Evolutionary conservation across 2,329 filamentous ascomycete genomes (phyloP), one percentile per base, ranked within the genome.

Genomic region (Ophiostoma ulmi): DNA sequence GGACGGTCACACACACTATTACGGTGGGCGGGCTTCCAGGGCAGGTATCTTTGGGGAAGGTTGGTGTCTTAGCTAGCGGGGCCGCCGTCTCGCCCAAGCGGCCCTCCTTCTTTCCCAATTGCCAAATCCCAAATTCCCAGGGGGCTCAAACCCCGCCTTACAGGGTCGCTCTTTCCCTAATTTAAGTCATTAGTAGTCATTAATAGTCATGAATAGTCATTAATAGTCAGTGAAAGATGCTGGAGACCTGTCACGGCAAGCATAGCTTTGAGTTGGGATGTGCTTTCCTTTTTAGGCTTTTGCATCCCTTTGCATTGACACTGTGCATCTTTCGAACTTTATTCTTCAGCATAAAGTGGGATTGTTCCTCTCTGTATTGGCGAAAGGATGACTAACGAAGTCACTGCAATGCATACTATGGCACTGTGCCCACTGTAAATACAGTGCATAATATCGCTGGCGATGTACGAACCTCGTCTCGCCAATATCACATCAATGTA

Each of bases 61-160:
- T 26, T 22, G 52, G 52, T 58, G 52, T 58, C n/a, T 58, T 58
- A 58, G 31, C 31, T 65, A 65, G 63, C 63, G 63, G 63, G 63
- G 63, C 58, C 58, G 36, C 26, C 31, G 26, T 64, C 22, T 48
- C 20, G 11, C 11, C 64, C 64, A n/a, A 55, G 48, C 48, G 48
- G 36, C 20, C 4, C 36, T 41, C n/a, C 36, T 66, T 66, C 31
- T 38, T 44, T 44, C 31, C 14, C 36, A 17, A 63, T 63, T 65
- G 7, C 20, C 8, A 22, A 26, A 26, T 26, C 52, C n/a, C 17
- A 35, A 63, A 31, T 63, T 35, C 13, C 58, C 52, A 58, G 52
- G 26, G 58, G 58, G 26, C 5, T 63, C 26, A 6, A 67, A 48
- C 65, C 65, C 65, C 65, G 65, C 65, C 64, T 66, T 44, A 44